Conservation (phyloP, 2,329 filamentous ascomycete species). For the Fusarium sulawesiense region DNA sequence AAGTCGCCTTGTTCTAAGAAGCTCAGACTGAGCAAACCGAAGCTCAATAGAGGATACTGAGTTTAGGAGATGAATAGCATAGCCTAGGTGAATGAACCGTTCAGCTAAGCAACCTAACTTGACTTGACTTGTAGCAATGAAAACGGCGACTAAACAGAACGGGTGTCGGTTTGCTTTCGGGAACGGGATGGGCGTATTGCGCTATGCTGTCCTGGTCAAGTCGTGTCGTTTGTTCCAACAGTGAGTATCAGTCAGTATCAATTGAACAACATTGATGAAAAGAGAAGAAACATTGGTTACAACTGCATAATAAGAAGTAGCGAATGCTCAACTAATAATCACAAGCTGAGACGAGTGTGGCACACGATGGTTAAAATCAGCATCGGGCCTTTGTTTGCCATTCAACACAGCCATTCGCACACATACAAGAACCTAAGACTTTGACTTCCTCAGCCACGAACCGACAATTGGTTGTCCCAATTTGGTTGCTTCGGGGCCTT, state of each 20-base stretch:
- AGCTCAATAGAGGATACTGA: not conserved
- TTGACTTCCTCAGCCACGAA: slow-evolving; percentile 15
- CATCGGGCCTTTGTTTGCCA: slow-evolving; percentile 18
- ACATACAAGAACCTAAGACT: slow-evolving; percentile 13
- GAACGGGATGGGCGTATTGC: slow-evolving; percentile 16
- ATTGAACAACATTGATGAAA: not conserved
- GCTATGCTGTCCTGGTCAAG: slow-evolving; percentile 23
- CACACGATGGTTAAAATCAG: slow-evolving; percentile 13
- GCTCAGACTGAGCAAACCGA: not conserved
- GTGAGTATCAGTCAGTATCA: slow-evolving; percentile 7
- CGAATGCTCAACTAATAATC: not conserved
- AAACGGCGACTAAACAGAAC: slow-evolving; percentile 21
- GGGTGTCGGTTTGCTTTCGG: slow-evolving; percentile 32
- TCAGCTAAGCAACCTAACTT: slow-evolving; percentile 8
- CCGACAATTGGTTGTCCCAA: slow-evolving; percentile 16
- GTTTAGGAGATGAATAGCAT: not conserved
- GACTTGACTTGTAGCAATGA: not conserved
- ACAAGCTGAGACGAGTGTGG: slow-evolving; percentile 7
- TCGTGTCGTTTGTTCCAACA: slow-evolving; percentile 5
- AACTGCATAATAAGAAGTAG: not conserved
- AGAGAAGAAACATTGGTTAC: not conserved
- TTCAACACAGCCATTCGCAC: slow-evolving; percentile 7
- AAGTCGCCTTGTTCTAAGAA: not conserved
- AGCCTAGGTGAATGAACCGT: not conserved
- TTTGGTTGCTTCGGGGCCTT: slow-evolving; percentile 15